Conservation (phyloP, 345 rosid genomes). For the Hypericum androsaemum region DNA sequence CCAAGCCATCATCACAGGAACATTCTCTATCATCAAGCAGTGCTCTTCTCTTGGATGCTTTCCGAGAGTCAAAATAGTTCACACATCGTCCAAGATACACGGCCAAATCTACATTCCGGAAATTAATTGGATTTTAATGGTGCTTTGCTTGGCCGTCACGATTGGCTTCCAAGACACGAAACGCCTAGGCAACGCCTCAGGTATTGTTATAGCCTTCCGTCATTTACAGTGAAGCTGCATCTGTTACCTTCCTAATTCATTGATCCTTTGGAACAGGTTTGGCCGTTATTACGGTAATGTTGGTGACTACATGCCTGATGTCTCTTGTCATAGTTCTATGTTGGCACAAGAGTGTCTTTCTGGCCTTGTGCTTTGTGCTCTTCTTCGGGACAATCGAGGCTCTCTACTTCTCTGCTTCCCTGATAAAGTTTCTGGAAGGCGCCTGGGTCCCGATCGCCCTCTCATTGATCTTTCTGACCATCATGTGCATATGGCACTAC, state of each 20-base stretch:
- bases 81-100: constrained; percentile 8
- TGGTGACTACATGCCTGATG: constrained; percentile 84
- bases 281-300: constrained; percentile 81
- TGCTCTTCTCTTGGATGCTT: constrained; percentile 9
- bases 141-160: constrained; percentile 13
- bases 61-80: constrained; percentile 12
- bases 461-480: constrained; percentile 46
- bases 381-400: constrained; percentile 71
- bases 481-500: constrained; percentile 92
- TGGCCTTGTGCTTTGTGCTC: constrained; percentile 53
- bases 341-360: constrained; percentile 53
- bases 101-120: constrained; percentile 14
- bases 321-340: constrained; percentile 70
- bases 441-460: constrained; percentile 90
- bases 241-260: constrained; percentile 4
- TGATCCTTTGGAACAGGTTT: constrained; percentile 46
- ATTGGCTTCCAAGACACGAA: constrained; percentile 9
- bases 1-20: constrained; percentile 12
- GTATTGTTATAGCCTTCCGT: background rate
- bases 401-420: constrained; percentile 72
- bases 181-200: constrained; percentile 4
- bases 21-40: constrained; percentile 13
- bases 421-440: constrained; percentile 71
- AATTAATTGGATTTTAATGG: constrained; percentile 12
- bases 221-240: background rate